Conservation (phyloP, 345 rosid species). For the Eucalyptus caleyi region DNA sequence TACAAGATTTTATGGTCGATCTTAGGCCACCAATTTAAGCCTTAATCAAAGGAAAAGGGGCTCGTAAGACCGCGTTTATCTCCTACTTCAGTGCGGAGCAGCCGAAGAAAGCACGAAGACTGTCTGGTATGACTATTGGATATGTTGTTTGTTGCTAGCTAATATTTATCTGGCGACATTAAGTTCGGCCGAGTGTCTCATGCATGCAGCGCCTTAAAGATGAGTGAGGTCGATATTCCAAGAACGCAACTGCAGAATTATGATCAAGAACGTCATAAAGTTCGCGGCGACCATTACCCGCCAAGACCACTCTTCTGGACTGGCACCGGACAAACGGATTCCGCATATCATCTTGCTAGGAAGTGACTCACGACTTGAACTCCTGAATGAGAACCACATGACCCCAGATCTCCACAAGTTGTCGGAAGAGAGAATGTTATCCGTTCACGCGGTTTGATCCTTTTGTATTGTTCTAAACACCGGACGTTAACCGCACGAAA, state of each 20-base stretch:
- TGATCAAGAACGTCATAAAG: not conserved
- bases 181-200: not conserved
- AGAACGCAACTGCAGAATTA: not conserved
- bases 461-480: not conserved
- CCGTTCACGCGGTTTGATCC: not conserved
- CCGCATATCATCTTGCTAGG: not conserved
- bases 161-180: not conserved
- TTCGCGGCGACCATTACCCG: accelerated
- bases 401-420: too few relatives aligned
- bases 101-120: not conserved
- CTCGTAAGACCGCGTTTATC: not conserved
- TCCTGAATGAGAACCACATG: too few relatives aligned
- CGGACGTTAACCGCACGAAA: not conserved
- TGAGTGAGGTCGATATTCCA: not conserved
- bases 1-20: not conserved
- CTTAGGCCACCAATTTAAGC: not conserved
- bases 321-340: not conserved
- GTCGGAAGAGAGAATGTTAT: not conserved
- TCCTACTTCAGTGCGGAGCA: not conserved
- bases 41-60: not conserved
- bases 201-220: not conserved
- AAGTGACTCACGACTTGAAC: not conserved
- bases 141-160: not conserved
- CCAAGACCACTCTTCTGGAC: not conserved
- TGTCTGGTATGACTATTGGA: not conserved